A percentile compares a stretch with the other conserved stretches of the same genome.
phyloP scores from a whole-genome alignment of 2,329 filamentous ascomycete species.

The Aspergillus alliaceus region DNA sequence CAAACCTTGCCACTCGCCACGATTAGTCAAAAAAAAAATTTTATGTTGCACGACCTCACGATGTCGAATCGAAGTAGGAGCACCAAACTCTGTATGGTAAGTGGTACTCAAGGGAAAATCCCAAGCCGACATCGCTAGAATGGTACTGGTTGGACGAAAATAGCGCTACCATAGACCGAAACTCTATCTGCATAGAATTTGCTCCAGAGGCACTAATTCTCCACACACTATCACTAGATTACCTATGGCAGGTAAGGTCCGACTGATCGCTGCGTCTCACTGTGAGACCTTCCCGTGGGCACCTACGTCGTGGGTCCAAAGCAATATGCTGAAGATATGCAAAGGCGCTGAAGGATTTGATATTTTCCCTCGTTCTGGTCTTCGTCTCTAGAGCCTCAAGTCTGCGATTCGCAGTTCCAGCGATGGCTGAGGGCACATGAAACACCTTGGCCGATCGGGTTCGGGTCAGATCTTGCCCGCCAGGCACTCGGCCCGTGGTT shows the following conservation, averaged over 20 bases:
- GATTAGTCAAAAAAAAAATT: not conserved
- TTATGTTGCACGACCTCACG: no score
- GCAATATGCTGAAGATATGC: not conserved
- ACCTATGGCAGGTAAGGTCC: not conserved
- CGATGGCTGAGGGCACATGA: not conserved
- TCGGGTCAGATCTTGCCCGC: not conserved
- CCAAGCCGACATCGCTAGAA: not conserved
- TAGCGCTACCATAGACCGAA: not conserved
- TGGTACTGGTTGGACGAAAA: not conserved
- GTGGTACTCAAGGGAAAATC: no score
- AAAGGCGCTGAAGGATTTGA: not conserved
- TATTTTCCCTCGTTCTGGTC: not conserved
- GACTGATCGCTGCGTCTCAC: constrained; percentile 7
- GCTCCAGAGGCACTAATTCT: not conserved
- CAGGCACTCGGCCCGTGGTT: not conserved
- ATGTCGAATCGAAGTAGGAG: no score
- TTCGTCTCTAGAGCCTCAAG: not conserved
- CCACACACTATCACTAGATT: constrained; percentile 1
- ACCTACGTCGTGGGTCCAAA: not conserved
- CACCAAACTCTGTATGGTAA: not conserved
- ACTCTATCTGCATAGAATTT: constrained; percentile 6
- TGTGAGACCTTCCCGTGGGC: constrained; percentile 7
- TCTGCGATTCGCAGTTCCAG: not conserved
- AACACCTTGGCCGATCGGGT: not conserved
- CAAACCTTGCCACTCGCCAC: not conserved